These are phyloP conservation scores for Stentor roeselii DNA, from an alignment of 73 alveolate species.

Conservation along the genomic window DNA sequence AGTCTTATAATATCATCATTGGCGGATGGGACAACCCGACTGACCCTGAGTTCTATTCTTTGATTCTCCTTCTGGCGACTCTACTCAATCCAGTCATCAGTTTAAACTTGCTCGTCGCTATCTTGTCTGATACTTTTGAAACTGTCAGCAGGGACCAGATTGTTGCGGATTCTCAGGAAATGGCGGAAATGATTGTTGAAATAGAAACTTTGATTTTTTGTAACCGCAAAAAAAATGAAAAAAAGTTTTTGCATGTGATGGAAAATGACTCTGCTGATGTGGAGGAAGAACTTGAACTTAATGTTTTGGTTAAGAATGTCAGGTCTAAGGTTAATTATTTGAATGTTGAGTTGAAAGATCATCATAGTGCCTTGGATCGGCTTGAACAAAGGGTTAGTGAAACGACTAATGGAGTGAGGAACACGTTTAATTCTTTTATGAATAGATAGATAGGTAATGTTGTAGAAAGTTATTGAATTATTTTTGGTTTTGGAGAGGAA, in stretches of 20 bases:
- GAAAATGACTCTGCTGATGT: background rate
- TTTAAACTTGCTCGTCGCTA: background rate
- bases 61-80: background rate
- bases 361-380: too few relatives aligned
- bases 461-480: too few relatives aligned
- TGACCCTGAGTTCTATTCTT: background rate
- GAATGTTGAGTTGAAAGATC: too few relatives aligned
- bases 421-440: too few relatives aligned
- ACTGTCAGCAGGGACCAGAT: background rate
- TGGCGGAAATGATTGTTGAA: background rate
- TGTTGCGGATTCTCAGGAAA: slow-evolving; percentile 1
- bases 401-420: too few relatives aligned
- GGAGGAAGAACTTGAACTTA: background rate
- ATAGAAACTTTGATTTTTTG: background rate
- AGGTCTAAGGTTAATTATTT: background rate
- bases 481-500: too few relatives aligned
- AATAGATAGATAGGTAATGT: too few relatives aligned
- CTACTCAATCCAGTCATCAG: slow-evolving; percentile 2
- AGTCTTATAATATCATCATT: background rate
- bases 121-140: background rate
- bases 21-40: background rate
- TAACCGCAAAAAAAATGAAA: background rate
- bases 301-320: background rate
- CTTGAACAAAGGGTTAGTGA: too few relatives aligned
- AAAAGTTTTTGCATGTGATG: background rate